Percentiles rank a stretch among this genome's conserved stretches.
Evolutionary conservation across 306 rosid species (phyloP).

Genomic region (Dryas alaskensis): DNA sequence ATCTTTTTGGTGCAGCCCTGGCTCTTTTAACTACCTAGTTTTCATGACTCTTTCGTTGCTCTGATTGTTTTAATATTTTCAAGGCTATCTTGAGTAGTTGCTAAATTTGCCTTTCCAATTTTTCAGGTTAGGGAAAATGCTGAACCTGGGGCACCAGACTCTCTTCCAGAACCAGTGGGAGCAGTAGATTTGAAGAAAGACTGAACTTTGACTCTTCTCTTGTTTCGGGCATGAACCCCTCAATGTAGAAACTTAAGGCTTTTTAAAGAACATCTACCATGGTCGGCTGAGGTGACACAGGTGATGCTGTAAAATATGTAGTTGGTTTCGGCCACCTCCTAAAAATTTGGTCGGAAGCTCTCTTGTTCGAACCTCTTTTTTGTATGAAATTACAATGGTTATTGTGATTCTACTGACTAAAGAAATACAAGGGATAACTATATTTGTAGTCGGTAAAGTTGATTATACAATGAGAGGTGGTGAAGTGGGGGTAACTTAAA

Average conservation of each 20-base stretch:
- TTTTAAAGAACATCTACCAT: background rate
- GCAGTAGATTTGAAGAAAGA: slow-evolving; percentile 52
- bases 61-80: slow-evolving; percentile 9
- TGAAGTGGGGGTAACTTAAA: background rate
- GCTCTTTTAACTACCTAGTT: background rate
- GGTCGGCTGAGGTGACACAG: background rate
- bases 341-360: background rate
- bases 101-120: slow-evolving; percentile 25
- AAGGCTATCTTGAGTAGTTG: slow-evolving; percentile 21
- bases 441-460: too few species aligned
- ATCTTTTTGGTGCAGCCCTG: background rate
- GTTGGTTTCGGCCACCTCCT: background rate
- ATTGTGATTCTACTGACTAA: background rate
- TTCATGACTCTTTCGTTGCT: slow-evolving; percentile 3
- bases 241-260: background rate
- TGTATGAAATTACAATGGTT: background rate
- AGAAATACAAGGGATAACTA: background rate
- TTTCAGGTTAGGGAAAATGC: slow-evolving; percentile 48
- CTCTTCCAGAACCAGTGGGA: slow-evolving; percentile 32
- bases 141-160: slow-evolving; percentile 35
- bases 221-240: background rate
- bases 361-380: background rate
- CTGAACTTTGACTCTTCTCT: slow-evolving; percentile 25
- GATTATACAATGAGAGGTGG: background rate
- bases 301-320: slow-evolving; percentile 2